Evolutionary conservation across 2,329 filamentous ascomycete species (phyloP).

Genomic region (Sphaerostilbella broomeana): DNA sequence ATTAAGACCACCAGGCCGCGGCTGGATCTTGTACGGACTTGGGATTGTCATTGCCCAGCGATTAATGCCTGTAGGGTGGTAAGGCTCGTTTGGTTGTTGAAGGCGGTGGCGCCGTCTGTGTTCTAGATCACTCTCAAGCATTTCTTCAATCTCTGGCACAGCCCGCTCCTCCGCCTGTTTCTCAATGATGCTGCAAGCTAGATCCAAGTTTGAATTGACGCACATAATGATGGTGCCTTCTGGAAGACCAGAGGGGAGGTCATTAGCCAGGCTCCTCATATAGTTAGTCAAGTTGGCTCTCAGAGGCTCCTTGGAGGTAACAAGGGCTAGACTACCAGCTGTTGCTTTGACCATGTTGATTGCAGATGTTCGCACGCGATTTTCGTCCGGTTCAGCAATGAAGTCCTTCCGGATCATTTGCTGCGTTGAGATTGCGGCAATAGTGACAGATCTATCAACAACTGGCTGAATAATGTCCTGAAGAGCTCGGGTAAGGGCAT

Average conservation of each 20-base stretch:
- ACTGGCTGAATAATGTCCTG: slow-evolving; percentile 96
- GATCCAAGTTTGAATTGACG: slow-evolving; percentile 93
- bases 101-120: slow-evolving; percentile 68
- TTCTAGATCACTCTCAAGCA: slow-evolving; percentile 76
- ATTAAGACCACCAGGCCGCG: slow-evolving; percentile 65
- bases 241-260: slow-evolving; percentile 74
- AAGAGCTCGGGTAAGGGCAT: slow-evolving; percentile 80
- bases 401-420: slow-evolving; percentile 97
- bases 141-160: slow-evolving; percentile 87
- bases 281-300: slow-evolving; percentile 97
- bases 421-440: slow-evolving; percentile 91
- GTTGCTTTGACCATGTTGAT: slow-evolving; percentile 93
- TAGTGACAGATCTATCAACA: slow-evolving; percentile 94
- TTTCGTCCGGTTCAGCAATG: slow-evolving; percentile 84
- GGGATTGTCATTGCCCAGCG: slow-evolving; percentile 93
- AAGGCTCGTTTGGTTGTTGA: slow-evolving; percentile 73
- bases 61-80: slow-evolving; percentile 73
- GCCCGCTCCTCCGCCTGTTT: slow-evolving; percentile 92
- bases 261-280: slow-evolving; percentile 63
- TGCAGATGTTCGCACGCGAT: slow-evolving; percentile 76
- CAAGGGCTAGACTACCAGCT: slow-evolving; percentile 85
- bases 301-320: slow-evolving; percentile 97
- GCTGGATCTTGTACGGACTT: slow-evolving; percentile 82
- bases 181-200: slow-evolving; percentile 89
- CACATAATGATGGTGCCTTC: slow-evolving; percentile 98